Percentiles rank a stretch among this genome's conserved stretches.
phyloP scores from a whole-genome alignment of 2,329 filamentous ascomycete genomes.

The Aspergillus sp. region DNA sequence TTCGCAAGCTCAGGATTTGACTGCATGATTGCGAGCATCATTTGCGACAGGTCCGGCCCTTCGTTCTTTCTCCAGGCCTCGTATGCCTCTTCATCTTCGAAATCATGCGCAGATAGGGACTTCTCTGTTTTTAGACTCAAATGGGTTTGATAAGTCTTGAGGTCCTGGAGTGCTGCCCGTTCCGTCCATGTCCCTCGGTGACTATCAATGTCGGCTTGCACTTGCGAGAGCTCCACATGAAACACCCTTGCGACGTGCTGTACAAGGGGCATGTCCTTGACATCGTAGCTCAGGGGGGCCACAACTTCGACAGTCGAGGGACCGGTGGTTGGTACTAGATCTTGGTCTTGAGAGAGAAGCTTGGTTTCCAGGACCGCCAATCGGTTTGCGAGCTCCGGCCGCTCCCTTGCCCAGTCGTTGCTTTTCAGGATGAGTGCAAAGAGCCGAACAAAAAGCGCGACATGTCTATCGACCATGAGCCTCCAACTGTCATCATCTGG shows the following conservation, averaged over 20 bases:
- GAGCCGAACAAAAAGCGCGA: conserved; percentile 90
- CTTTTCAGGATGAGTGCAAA: conserved; percentile 79
- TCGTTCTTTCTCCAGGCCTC: conserved; percentile 92
- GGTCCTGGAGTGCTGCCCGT: conserved; percentile 83
- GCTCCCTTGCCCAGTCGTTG: conserved; percentile 82
- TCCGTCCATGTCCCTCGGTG: conserved; percentile 86
- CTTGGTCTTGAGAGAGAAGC: conserved; percentile 89
- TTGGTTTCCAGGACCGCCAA: conserved; percentile 88
- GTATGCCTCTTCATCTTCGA: conserved; percentile 86
- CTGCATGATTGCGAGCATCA: conserved; percentile 89
- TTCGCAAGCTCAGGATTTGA: conserved; percentile 85
- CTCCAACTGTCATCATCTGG: conserved; percentile 88
- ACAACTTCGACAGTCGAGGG: conserved; percentile 75
- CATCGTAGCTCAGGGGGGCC: conserved; percentile 83
- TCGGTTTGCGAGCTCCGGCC: conserved; percentile 79
- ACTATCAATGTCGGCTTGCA: conserved; percentile 84
- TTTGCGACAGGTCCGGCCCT: conserved; percentile 80
- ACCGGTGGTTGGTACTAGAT: conserved; percentile 70
- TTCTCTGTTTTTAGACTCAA: conserved; percentile 77
- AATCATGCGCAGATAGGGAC: conserved; percentile 81
- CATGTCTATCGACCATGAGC: conserved; percentile 87
- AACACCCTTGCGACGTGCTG: conserved; percentile 87
- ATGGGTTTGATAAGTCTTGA: conserved; percentile 91
- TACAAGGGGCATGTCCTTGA: conserved; percentile 96
- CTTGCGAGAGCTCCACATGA: conserved; percentile 74